Evolutionary conservation across 192 early-diverging fungal genomes (phyloP).

Genomic region (Coemansia sp.): DNA sequence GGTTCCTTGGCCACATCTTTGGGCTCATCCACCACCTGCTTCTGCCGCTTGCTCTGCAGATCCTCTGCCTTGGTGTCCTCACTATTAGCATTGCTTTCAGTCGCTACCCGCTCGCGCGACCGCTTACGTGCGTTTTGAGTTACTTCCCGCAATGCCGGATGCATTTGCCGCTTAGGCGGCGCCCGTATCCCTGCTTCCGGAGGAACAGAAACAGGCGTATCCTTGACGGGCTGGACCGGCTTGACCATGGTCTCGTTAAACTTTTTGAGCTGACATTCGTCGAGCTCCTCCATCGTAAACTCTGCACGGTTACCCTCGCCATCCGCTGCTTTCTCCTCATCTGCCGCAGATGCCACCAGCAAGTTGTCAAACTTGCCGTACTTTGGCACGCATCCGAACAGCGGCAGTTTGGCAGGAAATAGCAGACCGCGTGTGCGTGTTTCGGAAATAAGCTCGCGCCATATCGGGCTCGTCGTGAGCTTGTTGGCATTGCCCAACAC

Average conservation of each 20-base stretch:
- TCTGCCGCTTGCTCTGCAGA: background rate
- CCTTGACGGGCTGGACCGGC: too few relatives aligned
- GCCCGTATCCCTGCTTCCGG: too few relatives aligned
- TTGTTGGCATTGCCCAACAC: constrained; percentile 71
- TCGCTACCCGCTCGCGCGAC: background rate
- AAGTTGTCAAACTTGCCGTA: constrained; percentile 10
- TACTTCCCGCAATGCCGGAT: background rate
- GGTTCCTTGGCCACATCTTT: too few relatives aligned
- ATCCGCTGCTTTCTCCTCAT: constrained; percentile 2
- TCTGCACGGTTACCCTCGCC: constrained; percentile 45
- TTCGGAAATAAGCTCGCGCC: constrained; percentile 73
- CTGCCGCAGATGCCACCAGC: constrained; percentile 1
- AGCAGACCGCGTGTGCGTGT: constrained; percentile 37
- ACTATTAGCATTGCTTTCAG: background rate
- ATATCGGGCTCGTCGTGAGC: constrained; percentile 62
- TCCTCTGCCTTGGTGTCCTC: background rate
- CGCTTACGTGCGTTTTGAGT: constrained; percentile 7
- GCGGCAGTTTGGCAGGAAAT: constrained; percentile 19
- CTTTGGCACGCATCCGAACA: constrained; percentile 17
- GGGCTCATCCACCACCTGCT: background rate
- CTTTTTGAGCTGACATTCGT: constrained; percentile 19
- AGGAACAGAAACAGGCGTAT: too few relatives aligned
- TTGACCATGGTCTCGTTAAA: constrained; percentile 12
- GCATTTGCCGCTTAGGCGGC: background rate
- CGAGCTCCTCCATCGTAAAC: constrained; percentile 29